Evolutionary conservation across 805 yeast species (phyloP).

Genomic region (Lachancea waltii): DNA sequence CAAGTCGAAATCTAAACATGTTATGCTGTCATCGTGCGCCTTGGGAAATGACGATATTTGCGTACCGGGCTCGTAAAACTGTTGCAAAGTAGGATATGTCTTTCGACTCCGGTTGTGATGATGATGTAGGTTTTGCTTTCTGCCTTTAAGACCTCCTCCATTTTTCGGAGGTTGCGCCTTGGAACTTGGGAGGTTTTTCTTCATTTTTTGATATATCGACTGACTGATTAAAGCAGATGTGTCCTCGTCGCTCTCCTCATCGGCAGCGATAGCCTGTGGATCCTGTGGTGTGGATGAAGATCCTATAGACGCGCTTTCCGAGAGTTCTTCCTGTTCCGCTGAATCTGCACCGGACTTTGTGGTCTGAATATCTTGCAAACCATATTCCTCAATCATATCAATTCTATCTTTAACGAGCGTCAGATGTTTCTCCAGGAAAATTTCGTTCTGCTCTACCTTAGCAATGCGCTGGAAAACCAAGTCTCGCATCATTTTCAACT

Average conservation of each 20-base stretch:
- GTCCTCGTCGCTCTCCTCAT: constrained; percentile 12
- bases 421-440: constrained; percentile 45
- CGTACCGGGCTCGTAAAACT: constrained; percentile 55
- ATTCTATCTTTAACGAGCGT: constrained; percentile 40
- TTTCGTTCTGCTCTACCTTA: constrained; percentile 53
- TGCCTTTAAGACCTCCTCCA: background rate
- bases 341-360: too few species aligned
- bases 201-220: constrained; percentile 41
- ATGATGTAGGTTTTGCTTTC: constrained; percentile 24
- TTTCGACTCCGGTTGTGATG: constrained; percentile 36
- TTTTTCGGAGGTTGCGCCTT: constrained; percentile 5
- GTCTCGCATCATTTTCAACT: constrained; percentile 45
- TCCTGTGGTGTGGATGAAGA: constrained; percentile 10
- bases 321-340: background rate
- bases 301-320: too few species aligned
- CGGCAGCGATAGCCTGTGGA: constrained; percentile 9
- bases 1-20: constrained; percentile 58
- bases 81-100: constrained; percentile 58
- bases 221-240: constrained; percentile 33
- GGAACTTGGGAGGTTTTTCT: constrained; percentile 29
- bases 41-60: constrained; percentile 39
- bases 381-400: constrained; percentile 38
- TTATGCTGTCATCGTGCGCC: constrained; percentile 49
- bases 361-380: constrained; percentile 27
- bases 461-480: constrained; percentile 54